A percentile compares a stretch with the other conserved stretches of the same genome.
phyloP scores from a whole-genome alignment of 768 basidiomycete species.

The Rhodotorula sphaerocarpa region DNA sequence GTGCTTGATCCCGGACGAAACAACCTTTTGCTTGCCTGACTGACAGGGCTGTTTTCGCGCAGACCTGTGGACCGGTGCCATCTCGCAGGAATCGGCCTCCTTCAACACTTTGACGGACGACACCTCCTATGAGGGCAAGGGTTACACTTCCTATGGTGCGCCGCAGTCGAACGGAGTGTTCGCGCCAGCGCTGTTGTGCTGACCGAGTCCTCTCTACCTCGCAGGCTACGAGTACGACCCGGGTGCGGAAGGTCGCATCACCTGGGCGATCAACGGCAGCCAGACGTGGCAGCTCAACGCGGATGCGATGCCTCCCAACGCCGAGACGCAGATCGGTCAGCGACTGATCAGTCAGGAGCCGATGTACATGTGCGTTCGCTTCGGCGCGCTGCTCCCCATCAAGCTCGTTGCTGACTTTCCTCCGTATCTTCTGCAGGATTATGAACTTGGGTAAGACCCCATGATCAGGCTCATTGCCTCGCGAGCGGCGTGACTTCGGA shows the following conservation, averaged over 20 bases:
- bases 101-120: constrained; percentile 30
- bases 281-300: constrained; percentile 66
- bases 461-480: no score
- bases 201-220: constrained; percentile 11
- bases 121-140: constrained; percentile 26
- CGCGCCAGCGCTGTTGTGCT: background rate
- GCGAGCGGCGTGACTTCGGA: no score
- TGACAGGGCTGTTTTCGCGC: no score
- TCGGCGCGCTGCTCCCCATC: no score
- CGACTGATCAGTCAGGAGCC: constrained; percentile 81
- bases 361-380: constrained; percentile 48
- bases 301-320: constrained; percentile 60
- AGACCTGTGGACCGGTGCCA: constrained; percentile 32
- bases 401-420: no score
- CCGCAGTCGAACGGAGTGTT: background rate
- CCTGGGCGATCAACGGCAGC: constrained; percentile 65
- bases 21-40: no score
- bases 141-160: constrained; percentile 29
- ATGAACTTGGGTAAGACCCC: background rate
- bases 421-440: no score
- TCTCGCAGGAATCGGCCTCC: constrained; percentile 29
- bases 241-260: constrained; percentile 61
- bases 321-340: constrained; percentile 52
- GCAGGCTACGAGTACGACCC: constrained; percentile 34
- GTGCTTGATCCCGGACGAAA: background rate